Evolutionary conservation across 2,329 filamentous ascomycete species (phyloP).

Genomic region (Colletotrichum truncatum): DNA sequence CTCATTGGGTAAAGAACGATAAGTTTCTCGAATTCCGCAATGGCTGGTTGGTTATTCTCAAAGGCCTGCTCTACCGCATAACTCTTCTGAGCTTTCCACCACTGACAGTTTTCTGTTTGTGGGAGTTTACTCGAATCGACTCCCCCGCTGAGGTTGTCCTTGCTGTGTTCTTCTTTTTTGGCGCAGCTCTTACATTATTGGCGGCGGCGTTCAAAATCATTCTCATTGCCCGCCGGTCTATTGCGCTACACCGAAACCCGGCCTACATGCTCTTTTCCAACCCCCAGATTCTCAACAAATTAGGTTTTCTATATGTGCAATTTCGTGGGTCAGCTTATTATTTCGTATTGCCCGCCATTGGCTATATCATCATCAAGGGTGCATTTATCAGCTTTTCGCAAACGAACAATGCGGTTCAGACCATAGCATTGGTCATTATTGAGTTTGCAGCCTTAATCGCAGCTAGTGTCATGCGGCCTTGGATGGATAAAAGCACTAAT

Average conservation of each 20-base stretch:
- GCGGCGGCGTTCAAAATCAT: conserved; percentile 95
- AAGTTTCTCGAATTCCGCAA: conserved; percentile 95
- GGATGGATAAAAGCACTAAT: conserved; percentile 99
- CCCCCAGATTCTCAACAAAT: conserved; percentile 93
- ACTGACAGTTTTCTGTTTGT: conserved; percentile 88
- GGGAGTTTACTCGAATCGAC: conserved; percentile 90
- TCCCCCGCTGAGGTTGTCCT: conserved; percentile 87
- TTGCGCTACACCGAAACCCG: conserved; percentile 92
- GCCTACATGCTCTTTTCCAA: conserved; percentile 98
- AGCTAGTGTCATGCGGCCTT: conserved; percentile 84
- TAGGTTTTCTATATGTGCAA: conserved; percentile 97
- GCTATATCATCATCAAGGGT: conserved; percentile 85
- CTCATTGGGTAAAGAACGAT: conserved; percentile 81
- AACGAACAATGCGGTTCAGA: conserved; percentile 75
- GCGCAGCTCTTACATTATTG: conserved; percentile 78
- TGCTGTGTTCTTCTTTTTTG: conserved; percentile 88
- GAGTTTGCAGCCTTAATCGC: conserved; percentile 82
- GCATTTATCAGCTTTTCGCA: conserved; percentile 90
- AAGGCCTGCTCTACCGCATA: conserved; percentile 92
- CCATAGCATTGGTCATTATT: conserved; percentile 83
- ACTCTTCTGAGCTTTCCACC: conserved; percentile 92
- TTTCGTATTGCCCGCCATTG: conserved; percentile 84
- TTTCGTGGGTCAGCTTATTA: conserved; percentile 97
- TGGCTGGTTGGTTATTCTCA: conserved; percentile 90
- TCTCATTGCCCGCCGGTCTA: conserved; percentile 85